Evolutionary conservation across 164 flowering plant species (phyloP), one percentile per base, ranked within the genome.

Genomic region (Chloranthus sessilifolius): DNA sequence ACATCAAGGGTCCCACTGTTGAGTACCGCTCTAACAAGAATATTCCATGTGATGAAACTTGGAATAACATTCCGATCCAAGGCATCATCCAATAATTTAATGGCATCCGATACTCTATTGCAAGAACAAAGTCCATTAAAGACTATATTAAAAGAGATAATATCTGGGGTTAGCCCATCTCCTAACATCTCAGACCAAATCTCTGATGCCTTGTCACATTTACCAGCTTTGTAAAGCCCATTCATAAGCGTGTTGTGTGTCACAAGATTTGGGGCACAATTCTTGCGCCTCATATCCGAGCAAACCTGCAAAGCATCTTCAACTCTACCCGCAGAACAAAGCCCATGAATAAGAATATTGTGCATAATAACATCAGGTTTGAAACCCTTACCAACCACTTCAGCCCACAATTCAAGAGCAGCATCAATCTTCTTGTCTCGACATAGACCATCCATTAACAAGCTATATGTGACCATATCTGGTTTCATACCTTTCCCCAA

Each of bases 201-300:
- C 17, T 60, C 71, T 30, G 59, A 68, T 17, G 83, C 95, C 58
- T 62, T 78, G 29, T 66, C 62, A 59, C 48, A 70, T 19, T 75
- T 77, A 50, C 81, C 51, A 17, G 51, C 62, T 66, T 74, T 76
- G 63, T 66, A 91, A 34, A 91, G 64, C 4, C 95, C 96, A 47
- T 88, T 80, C 85, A 88, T 85, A 19, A 85, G 67, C 5, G 86
- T 85, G 63, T 85, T 91, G 68, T 78, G 63, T 14, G 94, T 81
- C 45, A 81, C 87, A 59, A 88, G 89, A 71, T 80, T 79, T 6
- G 98, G 88, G 31, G 46, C 42, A 61, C 74, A 77, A n/a, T 64
- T 68, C 58, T 47, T 42, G 12, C 47, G 30, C 56, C 55, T 72
- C 90, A 88, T 85, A 35, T 65, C 74, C 35, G 73, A 66, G 61